Evolutionary conservation across 129 eudicot genomes (phyloP).

Genomic region (Helianthus annuus): HanXRQr2.0-SUNRISE NC_035440.2:46030467-46030966

Average conservation of each 20-base stretch:
- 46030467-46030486: background rate
- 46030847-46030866: background rate
- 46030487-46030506: slow-evolving; percentile 7
- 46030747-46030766: slow-evolving; percentile 23
- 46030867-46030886: background rate
- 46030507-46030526: slow-evolving; percentile 5
- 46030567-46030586: slow-evolving; percentile 86
- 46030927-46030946: background rate
- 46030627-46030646: background rate
- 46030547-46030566: slow-evolving; percentile 56
- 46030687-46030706: slow-evolving; percentile 17
- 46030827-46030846: background rate
- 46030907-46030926: background rate
- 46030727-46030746: slow-evolving; percentile 9
- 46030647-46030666: slow-evolving; percentile 8
- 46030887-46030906: background rate
- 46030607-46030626: slow-evolving; percentile 35
- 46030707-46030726: slow-evolving; percentile 1
- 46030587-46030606: slow-evolving; percentile 76
- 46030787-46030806: slow-evolving; percentile 2
- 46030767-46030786: background rate
- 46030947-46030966: background rate
- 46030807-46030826: background rate
- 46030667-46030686: slow-evolving; percentile 10
- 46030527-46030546: background rate